Evolutionary conservation across 257 asterid genomes (phyloP).

Genomic region (Fraxinus pennsylvanica): DNA sequence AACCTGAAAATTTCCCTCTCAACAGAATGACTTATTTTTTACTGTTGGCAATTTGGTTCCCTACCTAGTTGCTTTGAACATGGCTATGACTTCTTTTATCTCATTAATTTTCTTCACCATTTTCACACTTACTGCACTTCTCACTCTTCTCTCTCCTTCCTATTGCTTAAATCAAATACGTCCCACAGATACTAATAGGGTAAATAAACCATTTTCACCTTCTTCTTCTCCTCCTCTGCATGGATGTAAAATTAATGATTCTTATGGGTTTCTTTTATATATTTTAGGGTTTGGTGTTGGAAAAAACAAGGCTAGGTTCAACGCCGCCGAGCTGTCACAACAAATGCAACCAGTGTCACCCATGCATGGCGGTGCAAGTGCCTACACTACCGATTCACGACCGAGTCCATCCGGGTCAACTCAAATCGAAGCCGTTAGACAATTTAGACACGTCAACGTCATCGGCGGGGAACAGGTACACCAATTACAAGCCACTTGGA

Average conservation of each 20-base stretch:
- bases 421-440: conserved; percentile 29
- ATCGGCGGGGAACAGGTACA: conserved; percentile 63
- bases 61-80: conserved; percentile 23
- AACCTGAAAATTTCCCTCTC: background rate
- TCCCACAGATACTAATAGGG: conserved; percentile 34
- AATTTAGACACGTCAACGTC: conserved; percentile 41
- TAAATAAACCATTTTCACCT: background rate
- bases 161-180: conserved; percentile 32
- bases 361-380: conserved; percentile 91
- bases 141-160: conserved; percentile 39
- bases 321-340: conserved; percentile 93
- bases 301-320: conserved; percentile 82
- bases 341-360: conserved; percentile 93
- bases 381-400: conserved; percentile 69
- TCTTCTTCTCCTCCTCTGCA: background rate
- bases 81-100: conserved; percentile 42
- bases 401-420: conserved; percentile 31
- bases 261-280: background rate
- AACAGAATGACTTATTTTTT: background rate
- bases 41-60: background rate
- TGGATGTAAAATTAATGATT: background rate
- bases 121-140: conserved; percentile 23
- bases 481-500: conserved; percentile 97
- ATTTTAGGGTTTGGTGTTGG: conserved; percentile 56
- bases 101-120: conserved; percentile 30